These are phyloP conservation scores for Bryoerythrophyllum caledonicum DNA, from an alignment of 225 moss, liverwort and hornwort species.

Conservation along the genomic window DNA sequence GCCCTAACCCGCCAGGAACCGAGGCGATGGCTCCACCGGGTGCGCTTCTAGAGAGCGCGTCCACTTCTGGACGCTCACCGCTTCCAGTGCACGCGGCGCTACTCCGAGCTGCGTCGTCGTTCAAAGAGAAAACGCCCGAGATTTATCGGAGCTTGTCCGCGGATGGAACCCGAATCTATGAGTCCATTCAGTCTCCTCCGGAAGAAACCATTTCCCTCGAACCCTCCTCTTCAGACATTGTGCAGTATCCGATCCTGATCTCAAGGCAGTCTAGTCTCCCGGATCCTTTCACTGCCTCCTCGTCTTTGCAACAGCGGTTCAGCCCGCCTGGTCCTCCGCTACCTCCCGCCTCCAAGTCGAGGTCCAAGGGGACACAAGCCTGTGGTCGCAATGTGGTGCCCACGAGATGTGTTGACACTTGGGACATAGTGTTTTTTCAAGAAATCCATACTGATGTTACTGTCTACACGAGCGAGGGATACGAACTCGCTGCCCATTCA, in stretches of 20 bases:
- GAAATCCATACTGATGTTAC: slow-evolving; percentile 47
- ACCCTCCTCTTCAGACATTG: background rate
- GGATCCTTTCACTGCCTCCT: slow-evolving; percentile 13
- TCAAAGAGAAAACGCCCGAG: slow-evolving; percentile 24
- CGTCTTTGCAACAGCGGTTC: slow-evolving; percentile 9
- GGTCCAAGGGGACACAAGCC: slow-evolving; percentile 6
- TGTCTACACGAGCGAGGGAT: slow-evolving; percentile 49
- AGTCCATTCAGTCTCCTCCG: slow-evolving; percentile 26
- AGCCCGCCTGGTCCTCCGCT: slow-evolving; percentile 35
- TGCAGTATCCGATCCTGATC: slow-evolving; percentile 5
- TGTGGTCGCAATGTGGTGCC: slow-evolving; percentile 29
- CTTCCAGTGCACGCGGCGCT: slow-evolving; percentile 23
- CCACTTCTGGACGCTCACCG: slow-evolving; percentile 23
- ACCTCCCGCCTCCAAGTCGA: slow-evolving; percentile 30
- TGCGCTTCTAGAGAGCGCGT: slow-evolving; percentile 8
- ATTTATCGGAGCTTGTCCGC: slow-evolving; percentile 29
- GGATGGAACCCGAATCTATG: slow-evolving; percentile 29
- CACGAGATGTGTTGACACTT: slow-evolving; percentile 38
- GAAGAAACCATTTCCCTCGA: background rate
- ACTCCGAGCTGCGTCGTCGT: slow-evolving; percentile 32
- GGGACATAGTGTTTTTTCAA: slow-evolving; percentile 54
- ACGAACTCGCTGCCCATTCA: slow-evolving; percentile 50
- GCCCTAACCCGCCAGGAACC: background rate
- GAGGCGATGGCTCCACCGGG: slow-evolving; percentile 24
- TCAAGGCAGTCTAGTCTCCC: slow-evolving; percentile 6